Evolutionary conservation across 1,139 yeast genomes (phyloP), one percentile per base, ranked within the genome.

Genomic region (Saccharomyces hybrid): DNA sequence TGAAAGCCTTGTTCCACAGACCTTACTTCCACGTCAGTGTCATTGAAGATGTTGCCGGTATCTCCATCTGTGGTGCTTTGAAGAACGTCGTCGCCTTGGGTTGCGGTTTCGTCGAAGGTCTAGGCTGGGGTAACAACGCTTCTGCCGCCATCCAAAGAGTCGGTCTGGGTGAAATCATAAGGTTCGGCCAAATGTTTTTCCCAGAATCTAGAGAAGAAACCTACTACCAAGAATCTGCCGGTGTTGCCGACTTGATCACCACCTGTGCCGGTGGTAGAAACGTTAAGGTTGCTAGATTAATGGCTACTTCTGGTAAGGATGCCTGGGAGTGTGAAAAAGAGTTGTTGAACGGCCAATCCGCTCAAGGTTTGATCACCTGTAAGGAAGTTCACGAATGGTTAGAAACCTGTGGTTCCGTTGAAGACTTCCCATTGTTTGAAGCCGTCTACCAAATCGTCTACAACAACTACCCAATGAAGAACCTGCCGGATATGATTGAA

Each of bases 41-140:
- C 56, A 81, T 88, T 56, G 83, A 84, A 58, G 98, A 91, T 70
- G 93, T 90, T 55, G 93, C 93, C 28, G 98, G 98, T 68, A 91
- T 90, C 55, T 87, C 96, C 16, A 81, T 91, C 61, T 95, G 96
- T 46, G 98, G 98, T 66, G 98, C 98, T 8, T 80, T 91, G 71
- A 91, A 91, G 76, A 91, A 91, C 73, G 90, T 91, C 46, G 89
- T 91, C 61, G 98, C 98, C 54, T 78, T 89, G 66, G 91, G 95
- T 56, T 96, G 95, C 55, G 98, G 98, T 53, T 88, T 90, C 69
- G 97, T 91, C 58, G 96, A 88, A 73, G 97, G 97, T 63, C 80
- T 86, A 58, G 96, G 96, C 55, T 91, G 98, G 97, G 98, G 98
- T 70, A 96, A 89, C 75, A 91, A 91, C 69, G 97, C 98, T 62